Percentiles rank a stretch among this genome's conserved stretches.
Conservation (phyloP, 129 eudicot species). For the Daucus carota region DNA sequence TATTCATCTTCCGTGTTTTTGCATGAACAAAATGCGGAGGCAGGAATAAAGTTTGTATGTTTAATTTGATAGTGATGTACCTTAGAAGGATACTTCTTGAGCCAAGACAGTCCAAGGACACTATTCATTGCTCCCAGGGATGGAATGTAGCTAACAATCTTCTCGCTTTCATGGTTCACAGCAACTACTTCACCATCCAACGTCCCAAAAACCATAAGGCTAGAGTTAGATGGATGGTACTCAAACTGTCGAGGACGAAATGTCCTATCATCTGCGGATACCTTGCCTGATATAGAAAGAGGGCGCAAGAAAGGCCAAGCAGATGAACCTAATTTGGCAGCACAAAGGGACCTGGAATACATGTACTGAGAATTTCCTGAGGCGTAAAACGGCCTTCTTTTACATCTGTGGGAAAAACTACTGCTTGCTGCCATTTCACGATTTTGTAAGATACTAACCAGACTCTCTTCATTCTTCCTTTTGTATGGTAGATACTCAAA, state of each 20-base stretch:
- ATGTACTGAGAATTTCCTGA: conserved; percentile 37
- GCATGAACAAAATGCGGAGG: neutral
- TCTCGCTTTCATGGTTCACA: conserved; percentile 81
- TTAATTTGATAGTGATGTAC: conserved; percentile 31
- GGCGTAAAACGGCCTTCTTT: conserved; percentile 14
- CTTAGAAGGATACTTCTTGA: conserved; percentile 79
- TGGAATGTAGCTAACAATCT: conserved; percentile 57
- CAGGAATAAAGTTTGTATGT: neutral
- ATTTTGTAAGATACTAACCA: conserved; percentile 44
- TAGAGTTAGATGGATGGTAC: conserved; percentile 75
- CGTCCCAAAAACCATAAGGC: conserved; percentile 89
- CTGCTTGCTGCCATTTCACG: conserved; percentile 58
- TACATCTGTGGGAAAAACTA: conserved; percentile 10
- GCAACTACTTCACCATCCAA: conserved; percentile 92
- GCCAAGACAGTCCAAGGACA: conserved; percentile 92
- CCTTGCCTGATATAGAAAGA: conserved; percentile 34
- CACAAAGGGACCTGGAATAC: conserved; percentile 72
- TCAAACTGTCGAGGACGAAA: conserved; percentile 92
- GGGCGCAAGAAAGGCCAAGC: conserved; percentile 69
- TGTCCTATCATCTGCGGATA: conserved; percentile 32
- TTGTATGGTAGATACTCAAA: conserved; percentile 81
- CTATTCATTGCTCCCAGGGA: conserved; percentile 80
- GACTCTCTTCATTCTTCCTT: conserved; percentile 43
- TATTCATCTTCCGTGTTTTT: neutral
- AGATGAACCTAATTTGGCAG: conserved; percentile 72